Conservation (phyloP, 306 rosid genomes). For the Ormosia semicastrata region DNA sequence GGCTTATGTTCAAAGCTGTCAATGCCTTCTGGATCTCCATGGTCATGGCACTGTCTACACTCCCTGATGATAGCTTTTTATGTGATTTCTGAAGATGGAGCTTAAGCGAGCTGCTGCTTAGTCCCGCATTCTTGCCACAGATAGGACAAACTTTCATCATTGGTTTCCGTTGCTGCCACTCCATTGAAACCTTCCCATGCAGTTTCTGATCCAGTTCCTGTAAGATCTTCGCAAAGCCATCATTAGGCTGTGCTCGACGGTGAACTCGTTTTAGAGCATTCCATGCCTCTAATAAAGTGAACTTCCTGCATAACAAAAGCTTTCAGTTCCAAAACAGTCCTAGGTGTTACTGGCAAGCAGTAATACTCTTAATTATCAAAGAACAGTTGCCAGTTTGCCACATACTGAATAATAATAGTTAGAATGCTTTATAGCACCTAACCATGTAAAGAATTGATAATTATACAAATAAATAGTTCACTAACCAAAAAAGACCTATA, state of each 20-base stretch:
- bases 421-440: neutral
- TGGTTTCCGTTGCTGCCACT: slow-evolving; percentile 89
- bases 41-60: slow-evolving; percentile 96
- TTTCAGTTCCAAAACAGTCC: slow-evolving; percentile 1
- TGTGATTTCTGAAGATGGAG: slow-evolving; percentile 92
- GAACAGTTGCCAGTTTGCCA: neutral
- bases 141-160: slow-evolving; percentile 79
- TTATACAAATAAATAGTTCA: neutral
- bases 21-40: slow-evolving; percentile 87
- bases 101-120: slow-evolving; percentile 88
- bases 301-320: slow-evolving; percentile 56
- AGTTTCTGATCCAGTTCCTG: slow-evolving; percentile 58
- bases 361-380: neutral
- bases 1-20: slow-evolving; percentile 54
- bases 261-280: slow-evolving; percentile 69
- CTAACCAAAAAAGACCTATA: neutral
- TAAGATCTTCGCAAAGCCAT: slow-evolving; percentile 77
- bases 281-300: slow-evolving; percentile 78
- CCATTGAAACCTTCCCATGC: slow-evolving; percentile 81
- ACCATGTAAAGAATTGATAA: neutral
- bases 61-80: slow-evolving; percentile 84
- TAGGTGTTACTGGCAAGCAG: neutral
- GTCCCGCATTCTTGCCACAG: slow-evolving; percentile 82
- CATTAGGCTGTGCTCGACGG: slow-evolving; percentile 91
- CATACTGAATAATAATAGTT: neutral